phyloP scores from a whole-genome alignment of 495 filamentous ascomycete species.

The Lichenothelia convexa region DNA sequence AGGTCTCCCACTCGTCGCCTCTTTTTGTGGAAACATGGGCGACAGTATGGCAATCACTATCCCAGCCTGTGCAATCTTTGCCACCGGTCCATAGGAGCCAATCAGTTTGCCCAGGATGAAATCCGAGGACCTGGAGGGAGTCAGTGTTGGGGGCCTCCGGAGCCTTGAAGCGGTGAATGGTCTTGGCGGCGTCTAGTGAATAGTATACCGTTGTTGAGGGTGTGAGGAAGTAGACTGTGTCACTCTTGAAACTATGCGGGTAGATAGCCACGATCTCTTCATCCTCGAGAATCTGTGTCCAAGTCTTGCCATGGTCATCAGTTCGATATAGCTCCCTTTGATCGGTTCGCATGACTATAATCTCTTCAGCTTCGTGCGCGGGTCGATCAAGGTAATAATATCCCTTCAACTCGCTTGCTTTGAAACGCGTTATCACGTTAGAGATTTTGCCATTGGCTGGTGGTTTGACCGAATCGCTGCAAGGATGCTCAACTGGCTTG shows the following conservation, averaged over 20 bases:
- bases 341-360: conserved; percentile 59
- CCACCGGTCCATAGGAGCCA: conserved; percentile 84
- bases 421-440: conserved; percentile 36
- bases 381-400: conserved; percentile 74
- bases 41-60: conserved; percentile 41
- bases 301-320: conserved; percentile 72
- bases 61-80: conserved; percentile 30
- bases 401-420: conserved; percentile 32
- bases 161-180: conserved; percentile 48
- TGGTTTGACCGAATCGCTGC: conserved; percentile 27
- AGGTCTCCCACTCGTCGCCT: conserved; percentile 53
- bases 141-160: conserved; percentile 29
- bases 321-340: conserved; percentile 47
- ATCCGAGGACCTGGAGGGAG: conserved; percentile 36
- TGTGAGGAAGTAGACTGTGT: conserved; percentile 73
- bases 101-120: conserved; percentile 64
- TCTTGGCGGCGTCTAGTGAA: conserved; percentile 53
- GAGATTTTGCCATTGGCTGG: conserved; percentile 43
- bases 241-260: conserved; percentile 59
- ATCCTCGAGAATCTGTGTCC: conserved; percentile 44
- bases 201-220: conserved; percentile 48
- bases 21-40: conserved; percentile 57
- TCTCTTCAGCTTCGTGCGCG: conserved; percentile 51
- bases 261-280: conserved; percentile 47
- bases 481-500: conserved; percentile 37